These are phyloP conservation scores for Eutypella sp. DNA, from an alignment of 2,329 filamentous ascomycete species.

Conservation along the genomic window DNA sequence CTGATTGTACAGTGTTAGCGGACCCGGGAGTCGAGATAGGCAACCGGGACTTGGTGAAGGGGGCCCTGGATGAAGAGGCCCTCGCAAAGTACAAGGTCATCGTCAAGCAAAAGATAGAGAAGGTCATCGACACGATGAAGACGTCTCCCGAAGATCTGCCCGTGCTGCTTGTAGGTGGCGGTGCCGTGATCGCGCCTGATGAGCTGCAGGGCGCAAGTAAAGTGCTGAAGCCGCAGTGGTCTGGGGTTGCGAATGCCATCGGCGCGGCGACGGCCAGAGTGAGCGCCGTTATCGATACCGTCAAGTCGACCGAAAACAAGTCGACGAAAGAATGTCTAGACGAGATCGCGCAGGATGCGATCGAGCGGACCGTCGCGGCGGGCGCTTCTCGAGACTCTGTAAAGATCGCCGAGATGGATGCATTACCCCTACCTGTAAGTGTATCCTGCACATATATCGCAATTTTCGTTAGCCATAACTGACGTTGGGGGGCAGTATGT, in stretches of 20 bases:
- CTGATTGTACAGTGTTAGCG: slow-evolving; percentile 44
- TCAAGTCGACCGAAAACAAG: slow-evolving; percentile 42
- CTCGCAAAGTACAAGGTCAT: slow-evolving; percentile 18
- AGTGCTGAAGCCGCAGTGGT: slow-evolving; percentile 52
- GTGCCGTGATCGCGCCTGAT: slow-evolving; percentile 53
- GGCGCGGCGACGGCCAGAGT: slow-evolving; percentile 59
- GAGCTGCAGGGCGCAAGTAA: slow-evolving; percentile 50
- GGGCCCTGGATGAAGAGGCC: slow-evolving; percentile 17
- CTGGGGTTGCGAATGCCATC: slow-evolving; percentile 59
- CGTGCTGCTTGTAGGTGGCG: slow-evolving; percentile 59
- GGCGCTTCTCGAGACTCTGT: slow-evolving; percentile 41
- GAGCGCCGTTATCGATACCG: slow-evolving; percentile 47
- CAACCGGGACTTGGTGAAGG: slow-evolving; percentile 24
- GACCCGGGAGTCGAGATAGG: slow-evolving; percentile 35
- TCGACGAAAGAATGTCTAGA: slow-evolving; percentile 32
- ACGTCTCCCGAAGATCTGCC: slow-evolving; percentile 54
- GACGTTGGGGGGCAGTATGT: slow-evolving; percentile 35
- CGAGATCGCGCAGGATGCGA: slow-evolving; percentile 34
- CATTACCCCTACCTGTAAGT: slow-evolving; percentile 46
- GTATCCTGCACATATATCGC: neutral
- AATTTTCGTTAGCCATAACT: neutral
- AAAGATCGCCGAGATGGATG: slow-evolving; percentile 47
- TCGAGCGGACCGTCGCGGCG: slow-evolving; percentile 38
- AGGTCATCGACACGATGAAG: slow-evolving; percentile 55
- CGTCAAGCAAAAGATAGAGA: slow-evolving; percentile 24